These are phyloP conservation scores for Piper longum DNA, from an alignment of 164 flowering plant genomes.

Conservation along the genomic window DNA sequence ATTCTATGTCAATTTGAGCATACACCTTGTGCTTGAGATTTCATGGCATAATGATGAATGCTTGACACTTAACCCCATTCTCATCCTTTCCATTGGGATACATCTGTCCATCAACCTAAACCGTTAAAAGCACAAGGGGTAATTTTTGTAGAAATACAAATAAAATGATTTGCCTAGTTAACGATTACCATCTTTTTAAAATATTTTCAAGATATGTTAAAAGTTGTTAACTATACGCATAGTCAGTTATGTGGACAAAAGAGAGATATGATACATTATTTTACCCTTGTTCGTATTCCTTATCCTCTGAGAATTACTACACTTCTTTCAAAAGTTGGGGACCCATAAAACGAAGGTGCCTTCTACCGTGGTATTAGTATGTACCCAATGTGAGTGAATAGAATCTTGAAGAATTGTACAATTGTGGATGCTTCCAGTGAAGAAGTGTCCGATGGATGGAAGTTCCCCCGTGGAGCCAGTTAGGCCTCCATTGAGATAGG, in stretches of 20 bases:
- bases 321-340: neutral
- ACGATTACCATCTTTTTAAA: too few relatives aligned
- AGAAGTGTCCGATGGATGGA: neutral
- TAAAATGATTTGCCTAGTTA: too few relatives aligned
- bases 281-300: too few relatives aligned
- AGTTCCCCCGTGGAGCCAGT: neutral
- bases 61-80: neutral
- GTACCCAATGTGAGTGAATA: neutral
- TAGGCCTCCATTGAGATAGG: neutral
- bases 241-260: too few relatives aligned
- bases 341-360: neutral
- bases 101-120: neutral
- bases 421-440: neutral
- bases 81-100: neutral
- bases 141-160: too few relatives aligned
- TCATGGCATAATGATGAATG: neutral
- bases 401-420: neutral
- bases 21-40: neutral
- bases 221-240: too few relatives aligned
- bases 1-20: neutral
- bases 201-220: too few relatives aligned
- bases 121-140: too few relatives aligned
- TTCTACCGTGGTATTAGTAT: neutral
- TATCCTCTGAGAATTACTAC: neutral
- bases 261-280: too few relatives aligned